Evolutionary conservation across 768 basidiomycete genomes (phyloP), one percentile per base, ranked within the genome.

Genomic region (Serendipita sp.): DNA sequence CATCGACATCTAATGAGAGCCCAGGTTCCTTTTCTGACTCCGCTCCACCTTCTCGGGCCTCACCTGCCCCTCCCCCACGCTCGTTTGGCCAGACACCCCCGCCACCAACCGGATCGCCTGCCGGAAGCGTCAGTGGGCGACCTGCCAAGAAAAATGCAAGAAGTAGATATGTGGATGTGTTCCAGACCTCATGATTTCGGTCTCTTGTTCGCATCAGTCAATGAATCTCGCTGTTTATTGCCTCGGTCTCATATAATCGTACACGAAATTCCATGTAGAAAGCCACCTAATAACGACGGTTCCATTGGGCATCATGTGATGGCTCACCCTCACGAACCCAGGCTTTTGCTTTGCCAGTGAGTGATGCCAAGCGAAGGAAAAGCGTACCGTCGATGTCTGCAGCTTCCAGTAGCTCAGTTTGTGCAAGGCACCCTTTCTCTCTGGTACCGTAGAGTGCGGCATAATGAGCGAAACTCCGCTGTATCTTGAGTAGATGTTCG

Each of bases 131-230:
- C 67, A 68, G 76, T 52, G 72, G 79, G 64, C 76, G 81, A n/a
- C 74, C 78, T 62, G 79, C 81, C 23, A 94, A 90, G 75, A 85
- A 86, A 67, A 86, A 84, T 68, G 75, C 89, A 64, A 82, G 91
- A 64, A 88, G 78, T 72, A 83, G 89, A 67, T 96, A 96, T 71
- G 91, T 96, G 2, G 91, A 93, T 71, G 86, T 93, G n/a, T 85
- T 93, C 74, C 84, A 87, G 68, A 41, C 63, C 10, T 52, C 65
- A 32, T 60, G 35, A 30, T 10, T 51, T 18, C 23, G 41, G 41
- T 41, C 7, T 5, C 41, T 60, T 34, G 56, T 60, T 60, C 35
- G 16, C 28, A 32, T 36, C 36, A n/a, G 28, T 60, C 23, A n/a
- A 23, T 34, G 56, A 60, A 30, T 38, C n/a, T 54, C 30, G 15